Evolutionary conservation across 306 rosid species (phyloP), one percentile per base, ranked within the genome.

Genomic region (Astragalus glycyphyllos): DNA sequence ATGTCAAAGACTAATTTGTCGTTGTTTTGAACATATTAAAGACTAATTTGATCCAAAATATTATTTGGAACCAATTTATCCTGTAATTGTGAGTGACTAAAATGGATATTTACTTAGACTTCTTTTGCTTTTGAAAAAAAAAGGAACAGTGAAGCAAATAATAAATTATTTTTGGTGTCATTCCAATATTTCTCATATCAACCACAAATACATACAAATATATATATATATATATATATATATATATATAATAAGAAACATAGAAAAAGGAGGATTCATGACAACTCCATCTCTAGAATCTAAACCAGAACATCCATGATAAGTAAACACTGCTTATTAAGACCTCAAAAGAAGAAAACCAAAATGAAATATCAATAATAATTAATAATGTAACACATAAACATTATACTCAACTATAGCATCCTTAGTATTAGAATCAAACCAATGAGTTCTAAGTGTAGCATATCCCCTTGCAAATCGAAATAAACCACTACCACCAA

Each of bases 401-500:
- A 84, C 37, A 80, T 79, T 85, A 10, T 90, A 90, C 81, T 90
- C 91, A 57, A 88, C 79, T 1, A 62, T 31, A 42, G 95, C 92
- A 59, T 89, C 84, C 29, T 73, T 80, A 0, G 90, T 73, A 5
- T 12, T 3, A 2, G 6, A 1, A 16, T 70, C 31, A 11, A 77
- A 11, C 5, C 62, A 71, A 7, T 72, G 67, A 58, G 92, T 92
- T n/a, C 59, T 73, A 7, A 79, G 87, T 7, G 75, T 53, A 9
- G 72, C 92, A 82, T 89, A 92, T 0, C 96, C 96, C 4, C 89
- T 78, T 0, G 96, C 94, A 75, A 92, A 86, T 45, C 90, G 34
- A 76, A 92, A 92, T 20, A 87, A 77, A 0, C 98, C 95, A 57
- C 94, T 89, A 0, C 98, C 96, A 32, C 94, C 96, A 12, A 89